These are phyloP conservation scores for Paramecium primaurelia DNA, from an alignment of 73 alveolate genomes.

Conservation along the genomic window DNA sequence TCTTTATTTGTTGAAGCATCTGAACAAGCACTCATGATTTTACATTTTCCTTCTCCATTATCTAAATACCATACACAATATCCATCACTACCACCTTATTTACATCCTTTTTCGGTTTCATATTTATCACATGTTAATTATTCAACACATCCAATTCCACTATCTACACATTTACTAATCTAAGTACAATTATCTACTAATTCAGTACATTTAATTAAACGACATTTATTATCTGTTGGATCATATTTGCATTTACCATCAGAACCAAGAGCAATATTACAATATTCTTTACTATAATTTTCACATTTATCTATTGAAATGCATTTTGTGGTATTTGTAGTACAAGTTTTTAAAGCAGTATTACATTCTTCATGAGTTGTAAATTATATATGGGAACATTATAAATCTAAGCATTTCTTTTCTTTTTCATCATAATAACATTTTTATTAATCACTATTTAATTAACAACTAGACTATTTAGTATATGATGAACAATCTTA, in stretches of 20 bases:
- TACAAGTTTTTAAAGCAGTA: not conserved
- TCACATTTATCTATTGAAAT: not conserved
- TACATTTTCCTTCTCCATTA: slow-evolving; percentile 19
- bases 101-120: not conserved
- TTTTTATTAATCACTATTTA: not conserved
- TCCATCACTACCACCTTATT: slow-evolving; percentile 32
- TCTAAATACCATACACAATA: not conserved
- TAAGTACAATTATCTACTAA: not conserved
- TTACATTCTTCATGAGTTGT: not conserved
- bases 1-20: not conserved
- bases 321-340: not conserved
- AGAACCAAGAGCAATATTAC: not conserved
- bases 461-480: not conserved
- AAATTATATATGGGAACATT: not conserved
- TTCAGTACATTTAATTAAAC: not conserved
- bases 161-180: slow-evolving; percentile 1
- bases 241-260: slow-evolving; percentile 5
- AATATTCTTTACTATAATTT: not conserved
- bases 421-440: not conserved
- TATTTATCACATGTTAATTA: not conserved
- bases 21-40: not conserved
- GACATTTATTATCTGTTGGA: not conserved
- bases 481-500: not conserved
- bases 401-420: not conserved
- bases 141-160: not conserved